Evolutionary conservation across 2,329 filamentous ascomycete genomes (phyloP).

Genomic region (Cytospora schulzeri): DNA sequence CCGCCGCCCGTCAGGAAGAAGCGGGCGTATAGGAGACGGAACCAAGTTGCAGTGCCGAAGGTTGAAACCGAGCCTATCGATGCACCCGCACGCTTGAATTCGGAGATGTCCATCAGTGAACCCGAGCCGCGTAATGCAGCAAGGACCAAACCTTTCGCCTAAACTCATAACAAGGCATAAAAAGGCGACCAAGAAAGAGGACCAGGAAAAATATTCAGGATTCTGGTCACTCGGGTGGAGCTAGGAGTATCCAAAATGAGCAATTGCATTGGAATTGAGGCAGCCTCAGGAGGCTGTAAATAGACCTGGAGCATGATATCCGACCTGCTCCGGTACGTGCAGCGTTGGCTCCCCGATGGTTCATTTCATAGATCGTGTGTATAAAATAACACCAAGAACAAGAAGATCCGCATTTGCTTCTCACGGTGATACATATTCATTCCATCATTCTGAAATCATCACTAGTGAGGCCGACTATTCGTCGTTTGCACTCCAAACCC

Average conservation of each 20-base stretch:
- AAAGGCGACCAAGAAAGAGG: not conserved
- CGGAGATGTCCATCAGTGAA: not conserved
- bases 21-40: slow-evolving; percentile 21
- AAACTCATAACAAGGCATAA: not conserved
- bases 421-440: not conserved
- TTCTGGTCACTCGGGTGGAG: not conserved
- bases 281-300: not conserved
- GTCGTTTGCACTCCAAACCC: slow-evolving; percentile 5
- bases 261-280: not conserved
- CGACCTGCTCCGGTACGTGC: not conserved
- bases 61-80: not conserved
- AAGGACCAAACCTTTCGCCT: not conserved
- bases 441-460: not conserved
- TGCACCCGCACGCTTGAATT: not conserved
- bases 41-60: slow-evolving; percentile 5
- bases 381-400: not conserved
- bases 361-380: not conserved
- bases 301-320: not conserved
- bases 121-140: not conserved
- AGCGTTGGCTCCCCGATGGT: not conserved
- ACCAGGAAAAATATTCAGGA: not conserved
- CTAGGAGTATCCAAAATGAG: slow-evolving; percentile 6
- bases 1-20: slow-evolving; percentile 20
- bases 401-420: not conserved
- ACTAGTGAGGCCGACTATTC: slow-evolving; percentile 2